phyloP scores from a whole-genome alignment of 441 rosid species.

The Gossypium laxum region DNA sequence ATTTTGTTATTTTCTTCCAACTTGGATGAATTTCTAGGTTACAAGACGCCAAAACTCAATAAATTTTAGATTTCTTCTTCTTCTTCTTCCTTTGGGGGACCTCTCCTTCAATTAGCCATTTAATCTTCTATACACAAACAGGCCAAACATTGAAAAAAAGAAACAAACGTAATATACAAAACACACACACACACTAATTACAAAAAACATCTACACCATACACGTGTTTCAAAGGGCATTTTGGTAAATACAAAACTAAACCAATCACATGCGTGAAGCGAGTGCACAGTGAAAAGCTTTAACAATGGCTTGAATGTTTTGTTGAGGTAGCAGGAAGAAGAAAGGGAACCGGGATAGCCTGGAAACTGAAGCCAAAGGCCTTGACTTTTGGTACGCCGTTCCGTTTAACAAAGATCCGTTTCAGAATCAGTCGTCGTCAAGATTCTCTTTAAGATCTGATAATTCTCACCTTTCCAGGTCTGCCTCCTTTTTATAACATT shows the following conservation, averaged over 20 bases:
- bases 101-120: neutral
- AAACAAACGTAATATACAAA: too few species aligned
- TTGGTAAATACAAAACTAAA: constrained; percentile 3
- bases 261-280: constrained; percentile 11
- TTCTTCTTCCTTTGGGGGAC: neutral
- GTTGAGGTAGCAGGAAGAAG: constrained; percentile 28
- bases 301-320: neutral
- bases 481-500: neutral
- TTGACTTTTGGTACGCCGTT: constrained; percentile 36
- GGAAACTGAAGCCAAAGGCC: constrained; percentile 34
- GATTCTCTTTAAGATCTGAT: constrained; percentile 32
- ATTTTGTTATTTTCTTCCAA: neutral
- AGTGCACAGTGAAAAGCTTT: neutral
- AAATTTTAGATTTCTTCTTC: neutral
- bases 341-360: constrained; percentile 18
- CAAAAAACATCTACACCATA: neutral
- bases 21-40: neutral
- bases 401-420: constrained; percentile 32
- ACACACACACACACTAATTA: too few species aligned
- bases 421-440: constrained; percentile 14
- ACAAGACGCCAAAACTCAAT: neutral
- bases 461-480: constrained; percentile 24
- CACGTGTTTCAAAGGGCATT: neutral
- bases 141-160: neutral
- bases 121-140: neutral